Evolutionary conservation across 1,139 yeast species (phyloP), one percentile per base, ranked within the genome.

Genomic region (Protomyces inundatus): DNA sequence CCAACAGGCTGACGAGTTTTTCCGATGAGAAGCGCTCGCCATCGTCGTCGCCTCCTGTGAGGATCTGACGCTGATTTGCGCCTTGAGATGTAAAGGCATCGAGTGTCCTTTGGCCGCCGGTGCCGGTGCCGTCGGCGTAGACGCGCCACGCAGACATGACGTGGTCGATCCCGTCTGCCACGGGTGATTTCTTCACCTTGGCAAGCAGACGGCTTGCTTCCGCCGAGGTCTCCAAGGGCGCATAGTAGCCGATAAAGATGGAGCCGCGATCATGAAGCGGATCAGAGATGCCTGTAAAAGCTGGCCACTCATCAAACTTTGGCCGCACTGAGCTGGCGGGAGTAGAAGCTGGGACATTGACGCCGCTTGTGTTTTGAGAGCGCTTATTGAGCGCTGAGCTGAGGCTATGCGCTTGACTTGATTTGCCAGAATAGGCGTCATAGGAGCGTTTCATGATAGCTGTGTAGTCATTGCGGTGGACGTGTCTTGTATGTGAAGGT

Each of bases 1-100:
- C 32, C 37, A 64, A 35, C 45, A 55, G n/a, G 5, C 46, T 54
- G 39, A 36, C 37, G 16, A 64, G 46, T 36, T 64, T 64, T 34
- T 32, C 45, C 3, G 65, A 65, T 14, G 66, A 51, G 16, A 36
- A 64, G n/a, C 52, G 46, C 42, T 64, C 66, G 10, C 66, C 66
- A n/a, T 64, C 66, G 35, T 64, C 66, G 12, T 60, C 61, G 55
- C 32, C 50, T 2, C 64, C 64, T 6, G 45, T 16, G 9, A 48
- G 39, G 32, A 58, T 52, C 45, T 58, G 53, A 7, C 23, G 23
- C 16, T 55, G 53, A 9, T 14, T 9, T 14, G 12, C 32, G 33
- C 48, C 48, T 16, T 14, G 32, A 14, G 10, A 14, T 5, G 48
- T 42, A 7, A 42, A 42, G 1, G 48, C 32, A 7, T 42, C 48